Evolutionary conservation across 1,284 basidiomycete species (phyloP).

Genomic region (Schizophyllum commune): DNA sequence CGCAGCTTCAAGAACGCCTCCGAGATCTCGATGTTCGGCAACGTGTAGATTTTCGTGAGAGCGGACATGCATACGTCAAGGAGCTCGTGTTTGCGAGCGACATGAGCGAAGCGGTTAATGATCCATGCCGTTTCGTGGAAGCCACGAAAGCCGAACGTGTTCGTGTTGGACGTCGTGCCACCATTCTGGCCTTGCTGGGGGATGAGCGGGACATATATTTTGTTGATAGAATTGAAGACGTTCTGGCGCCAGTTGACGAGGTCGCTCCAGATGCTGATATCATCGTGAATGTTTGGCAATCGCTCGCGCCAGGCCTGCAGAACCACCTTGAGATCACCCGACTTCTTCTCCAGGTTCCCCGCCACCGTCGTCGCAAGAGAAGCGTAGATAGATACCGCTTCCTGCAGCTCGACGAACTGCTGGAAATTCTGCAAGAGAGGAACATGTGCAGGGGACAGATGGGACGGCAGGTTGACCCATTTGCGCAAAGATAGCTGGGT

Average conservation of each 20-base stretch:
- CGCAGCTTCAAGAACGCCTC: slow-evolving; percentile 98
- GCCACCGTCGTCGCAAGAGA: slow-evolving; percentile 84
- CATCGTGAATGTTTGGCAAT: slow-evolving; percentile 93
- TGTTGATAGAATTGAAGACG: slow-evolving; percentile 92
- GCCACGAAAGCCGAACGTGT: slow-evolving; percentile 94
- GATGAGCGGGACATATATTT: slow-evolving; percentile 91
- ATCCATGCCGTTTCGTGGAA: slow-evolving; percentile 99
- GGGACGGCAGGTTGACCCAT: slow-evolving; percentile 86
- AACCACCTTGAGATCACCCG: slow-evolving; percentile 92
- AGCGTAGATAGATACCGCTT: slow-evolving; percentile 93
- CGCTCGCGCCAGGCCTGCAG: slow-evolving; percentile 97
- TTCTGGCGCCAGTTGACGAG: slow-evolving; percentile 97
- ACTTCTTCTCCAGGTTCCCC: slow-evolving; percentile 90
- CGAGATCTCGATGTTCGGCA: slow-evolving; percentile 99
- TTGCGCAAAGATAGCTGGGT: slow-evolving; percentile 96
- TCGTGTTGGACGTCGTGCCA: slow-evolving; percentile 50
- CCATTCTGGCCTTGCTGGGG: slow-evolving; percentile 39
- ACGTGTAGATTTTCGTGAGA: slow-evolving; percentile 95
- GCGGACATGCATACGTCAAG: slow-evolving; percentile 94
- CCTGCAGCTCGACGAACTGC: slow-evolving; percentile 97
- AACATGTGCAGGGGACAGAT: slow-evolving; percentile 88
- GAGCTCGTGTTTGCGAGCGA: slow-evolving; percentile 94
- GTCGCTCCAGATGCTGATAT: slow-evolving; percentile 99
- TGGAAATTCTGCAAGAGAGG: slow-evolving; percentile 97
- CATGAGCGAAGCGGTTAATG: slow-evolving; percentile 99